Evolutionary conservation across 257 asterid species (phyloP).

Genomic region (Eucommia ulmoides): DNA sequence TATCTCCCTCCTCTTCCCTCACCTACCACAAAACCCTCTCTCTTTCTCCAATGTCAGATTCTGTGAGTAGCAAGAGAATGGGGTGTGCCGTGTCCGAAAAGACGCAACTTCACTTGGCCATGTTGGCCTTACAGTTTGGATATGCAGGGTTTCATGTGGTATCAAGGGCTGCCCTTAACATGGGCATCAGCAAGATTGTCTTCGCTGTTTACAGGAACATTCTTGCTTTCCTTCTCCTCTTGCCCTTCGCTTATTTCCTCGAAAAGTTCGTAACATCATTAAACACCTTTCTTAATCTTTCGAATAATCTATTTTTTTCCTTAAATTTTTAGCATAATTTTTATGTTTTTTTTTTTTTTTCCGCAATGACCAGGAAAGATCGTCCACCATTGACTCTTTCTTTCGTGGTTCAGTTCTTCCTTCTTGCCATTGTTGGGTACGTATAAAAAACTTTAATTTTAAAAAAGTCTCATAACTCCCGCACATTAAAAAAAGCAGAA

Average conservation of each 20-base stretch:
- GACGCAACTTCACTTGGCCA: constrained; percentile 70
- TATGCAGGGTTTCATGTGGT: constrained; percentile 98
- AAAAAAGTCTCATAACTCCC: too few species aligned
- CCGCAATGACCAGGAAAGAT: constrained; percentile 88
- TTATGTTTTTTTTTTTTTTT: constrained; percentile 1
- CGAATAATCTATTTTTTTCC: background rate
- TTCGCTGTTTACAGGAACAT: constrained; percentile 90
- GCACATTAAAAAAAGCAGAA: too few species aligned
- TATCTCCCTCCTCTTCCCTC: constrained; percentile 39
- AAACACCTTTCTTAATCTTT: background rate
- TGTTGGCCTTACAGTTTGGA: constrained; percentile 88
- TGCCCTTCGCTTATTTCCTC: constrained; percentile 93
- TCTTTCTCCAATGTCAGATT: constrained; percentile 47
- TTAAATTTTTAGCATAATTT: background rate
- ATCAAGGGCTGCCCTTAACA: constrained; percentile 86
- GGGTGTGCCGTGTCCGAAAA: constrained; percentile 71
- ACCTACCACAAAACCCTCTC: constrained; percentile 13
- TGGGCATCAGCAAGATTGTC: constrained; percentile 98
- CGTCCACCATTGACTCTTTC: constrained; percentile 73
- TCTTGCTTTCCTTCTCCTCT: constrained; percentile 77
- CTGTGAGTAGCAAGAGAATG: constrained; percentile 34
- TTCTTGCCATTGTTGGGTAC: constrained; percentile 90
- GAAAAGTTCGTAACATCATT: constrained; percentile 91
- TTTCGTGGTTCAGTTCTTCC: constrained; percentile 68
- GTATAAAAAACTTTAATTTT: background rate